These are phyloP conservation scores for Penicillium corylophilum DNA, from an alignment of 2,329 filamentous ascomycete species.

Conservation along the genomic window DNA sequence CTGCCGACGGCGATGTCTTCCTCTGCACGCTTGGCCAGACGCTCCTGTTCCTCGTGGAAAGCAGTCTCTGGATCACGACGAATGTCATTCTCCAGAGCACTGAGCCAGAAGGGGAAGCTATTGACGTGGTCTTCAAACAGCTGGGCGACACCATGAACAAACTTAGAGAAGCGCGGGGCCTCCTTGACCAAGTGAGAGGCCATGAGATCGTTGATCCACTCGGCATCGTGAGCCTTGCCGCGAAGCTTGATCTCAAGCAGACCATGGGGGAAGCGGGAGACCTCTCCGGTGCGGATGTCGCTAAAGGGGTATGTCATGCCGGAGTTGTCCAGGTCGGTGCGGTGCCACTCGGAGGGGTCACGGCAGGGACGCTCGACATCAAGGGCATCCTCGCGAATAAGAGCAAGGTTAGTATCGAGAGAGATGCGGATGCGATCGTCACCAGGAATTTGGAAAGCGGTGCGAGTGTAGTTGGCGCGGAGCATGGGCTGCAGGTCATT, in stretches of 20 bases:
- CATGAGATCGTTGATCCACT: conserved; percentile 92
- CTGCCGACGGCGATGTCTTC: conserved; percentile 89
- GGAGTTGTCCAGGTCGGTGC: conserved; percentile 79
- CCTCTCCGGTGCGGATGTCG: conserved; percentile 84
- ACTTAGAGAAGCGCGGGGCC: conserved; percentile 90
- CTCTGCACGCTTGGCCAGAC: conserved; percentile 75
- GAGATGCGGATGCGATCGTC: conserved; percentile 89
- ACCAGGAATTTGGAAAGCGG: conserved; percentile 92
- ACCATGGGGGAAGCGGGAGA: conserved; percentile 85
- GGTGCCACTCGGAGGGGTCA: conserved; percentile 85
- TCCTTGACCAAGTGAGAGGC: conserved; percentile 88
- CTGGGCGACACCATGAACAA: conserved; percentile 86
- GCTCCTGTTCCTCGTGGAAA: conserved; percentile 87
- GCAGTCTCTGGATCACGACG: conserved; percentile 86
- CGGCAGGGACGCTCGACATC: conserved; percentile 84
- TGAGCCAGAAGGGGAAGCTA: conserved; percentile 92
- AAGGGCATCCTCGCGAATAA: conserved; percentile 74
- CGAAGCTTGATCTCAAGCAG: conserved; percentile 90
- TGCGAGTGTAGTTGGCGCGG: conserved; percentile 88
- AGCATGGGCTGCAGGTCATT: conserved; percentile 79
- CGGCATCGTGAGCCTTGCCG: conserved; percentile 60
- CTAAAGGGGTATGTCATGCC: conserved; percentile 85
- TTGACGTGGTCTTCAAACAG: conserved; percentile 97
- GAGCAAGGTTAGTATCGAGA: conserved; percentile 86
- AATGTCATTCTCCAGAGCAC: conserved; percentile 88